A percentile compares a stretch with the other conserved stretches of the same genome.
Conservation (phyloP, 805 yeast genomes). For the Nakazawaea pomicola region DNA sequence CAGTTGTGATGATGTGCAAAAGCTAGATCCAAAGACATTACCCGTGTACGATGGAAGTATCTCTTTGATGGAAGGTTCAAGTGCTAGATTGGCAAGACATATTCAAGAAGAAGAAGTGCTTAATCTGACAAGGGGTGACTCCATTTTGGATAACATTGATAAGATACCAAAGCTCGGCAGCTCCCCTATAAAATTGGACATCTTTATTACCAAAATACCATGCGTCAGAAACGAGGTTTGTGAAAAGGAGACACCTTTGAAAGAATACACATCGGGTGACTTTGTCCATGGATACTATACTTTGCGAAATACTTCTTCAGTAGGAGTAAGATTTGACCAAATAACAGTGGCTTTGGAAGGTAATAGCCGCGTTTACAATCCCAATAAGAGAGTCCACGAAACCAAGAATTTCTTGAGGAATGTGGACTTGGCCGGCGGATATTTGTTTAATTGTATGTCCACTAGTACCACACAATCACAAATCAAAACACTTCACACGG, state of each 20-base stretch:
- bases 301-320: constrained; percentile 34
- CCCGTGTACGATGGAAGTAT: not conserved
- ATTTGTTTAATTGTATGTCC: too few species aligned
- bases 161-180: not conserved
- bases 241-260: constrained; percentile 27
- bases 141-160: constrained; percentile 8
- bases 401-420: constrained; percentile 36
- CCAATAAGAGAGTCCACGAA: constrained; percentile 10
- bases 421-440: constrained; percentile 47
- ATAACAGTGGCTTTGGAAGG: constrained; percentile 58
- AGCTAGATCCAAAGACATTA: not conserved
- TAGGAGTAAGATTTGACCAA: constrained; percentile 54
- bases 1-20: not conserved
- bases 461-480: too few species aligned
- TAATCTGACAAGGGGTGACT: constrained; percentile 1
- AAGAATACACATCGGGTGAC: constrained; percentile 67
- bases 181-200: not conserved
- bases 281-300: constrained; percentile 51
- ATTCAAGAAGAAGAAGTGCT: too few species aligned
- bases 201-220: constrained; percentile 2
- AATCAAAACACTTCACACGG: not conserved
- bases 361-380: constrained; percentile 23
- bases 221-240: not conserved
- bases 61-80: too few species aligned
- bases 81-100: too few species aligned